phyloP scores from a whole-genome alignment of 495 filamentous ascomycete genomes.

The Parmelia sp. region DNA sequence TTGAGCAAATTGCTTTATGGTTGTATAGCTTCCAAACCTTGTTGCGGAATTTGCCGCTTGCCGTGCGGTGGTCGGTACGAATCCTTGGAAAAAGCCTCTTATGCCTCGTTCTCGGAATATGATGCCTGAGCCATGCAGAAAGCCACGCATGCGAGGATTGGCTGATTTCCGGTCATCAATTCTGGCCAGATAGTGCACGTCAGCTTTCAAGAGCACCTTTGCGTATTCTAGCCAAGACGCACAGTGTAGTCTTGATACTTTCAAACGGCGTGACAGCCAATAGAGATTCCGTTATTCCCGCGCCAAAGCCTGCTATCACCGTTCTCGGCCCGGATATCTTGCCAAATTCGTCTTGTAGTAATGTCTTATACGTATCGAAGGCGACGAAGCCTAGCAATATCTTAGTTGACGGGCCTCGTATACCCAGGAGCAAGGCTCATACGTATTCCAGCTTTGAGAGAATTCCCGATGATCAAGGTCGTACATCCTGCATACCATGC shows the following conservation, averaged over 20 bases:
- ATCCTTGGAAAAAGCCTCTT: constrained; percentile 91
- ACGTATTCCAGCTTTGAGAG: constrained; percentile 91
- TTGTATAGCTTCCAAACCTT: constrained; percentile 84
- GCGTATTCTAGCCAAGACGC: constrained; percentile 19
- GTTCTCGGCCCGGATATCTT: constrained; percentile 86
- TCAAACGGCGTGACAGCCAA: constrained; percentile 95
- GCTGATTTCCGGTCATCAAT: constrained; percentile 92
- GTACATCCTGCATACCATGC: constrained; percentile 99
- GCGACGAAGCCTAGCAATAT: constrained; percentile 72
- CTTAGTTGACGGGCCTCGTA: constrained; percentile 12
- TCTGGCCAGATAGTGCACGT: constrained; percentile 33
- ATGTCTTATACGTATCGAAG: constrained; percentile 83
- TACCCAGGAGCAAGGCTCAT: constrained; percentile 29
- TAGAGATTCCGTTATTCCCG: constrained; percentile 87
- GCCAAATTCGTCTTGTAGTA: constrained; percentile 78
- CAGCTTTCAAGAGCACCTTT: not conserved
- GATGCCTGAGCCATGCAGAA: constrained; percentile 80
- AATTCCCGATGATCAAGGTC: constrained; percentile 93
- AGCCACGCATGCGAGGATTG: constrained; percentile 83
- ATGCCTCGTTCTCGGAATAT: constrained; percentile 84
- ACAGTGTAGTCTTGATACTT: constrained; percentile 94
- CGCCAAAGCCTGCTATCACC: constrained; percentile 89
- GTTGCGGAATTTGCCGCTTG: constrained; percentile 92
- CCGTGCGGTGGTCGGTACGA: constrained; percentile 87
- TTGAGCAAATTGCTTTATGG: constrained; percentile 82